Conservation (phyloP, 225 moss, liverwort and hornwort genomes). For the Physcomitrium patens region DNA sequence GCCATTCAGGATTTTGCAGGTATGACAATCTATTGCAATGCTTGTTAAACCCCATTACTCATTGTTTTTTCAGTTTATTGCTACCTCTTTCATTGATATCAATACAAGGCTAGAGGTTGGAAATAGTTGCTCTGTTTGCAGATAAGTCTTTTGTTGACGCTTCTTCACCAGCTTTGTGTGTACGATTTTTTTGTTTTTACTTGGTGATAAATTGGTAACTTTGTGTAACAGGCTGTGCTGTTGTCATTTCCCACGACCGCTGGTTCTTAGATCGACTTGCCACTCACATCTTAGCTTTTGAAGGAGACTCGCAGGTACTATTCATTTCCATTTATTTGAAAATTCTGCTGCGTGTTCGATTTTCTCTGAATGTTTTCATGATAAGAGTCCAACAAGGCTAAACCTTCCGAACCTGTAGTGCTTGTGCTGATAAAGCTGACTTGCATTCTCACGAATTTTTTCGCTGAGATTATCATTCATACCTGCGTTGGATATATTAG, state of each 20-base stretch:
- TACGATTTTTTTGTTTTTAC: not conserved
- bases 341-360: slow-evolving; percentile 4
- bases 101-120: not conserved
- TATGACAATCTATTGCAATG: slow-evolving; percentile 26
- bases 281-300: slow-evolving; percentile 95
- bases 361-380: slow-evolving; percentile 20
- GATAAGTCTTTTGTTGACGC: not conserved
- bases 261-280: slow-evolving; percentile 98
- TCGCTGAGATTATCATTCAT: slow-evolving; percentile 23
- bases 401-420: not conserved
- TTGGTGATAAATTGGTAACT: slow-evolving; percentile 24
- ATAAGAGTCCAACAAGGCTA: slow-evolving; percentile 11
- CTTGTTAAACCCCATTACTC: slow-evolving; percentile 14
- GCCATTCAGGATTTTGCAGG: slow-evolving; percentile 93
- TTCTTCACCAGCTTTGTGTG: not conserved
- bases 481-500: slow-evolving; percentile 44
- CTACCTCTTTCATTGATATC: slow-evolving; percentile 2
- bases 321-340: slow-evolving; percentile 9
- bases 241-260: slow-evolving; percentile 95
- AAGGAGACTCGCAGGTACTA: slow-evolving; percentile 89
- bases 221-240: slow-evolving; percentile 76
- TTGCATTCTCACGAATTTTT: not conserved
- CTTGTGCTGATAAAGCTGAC: not conserved
- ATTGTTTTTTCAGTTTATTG: slow-evolving; percentile 14
- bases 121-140: not conserved